Conservation (phyloP, 208 protist species). For the Wallacemonas sp. region DNA sequence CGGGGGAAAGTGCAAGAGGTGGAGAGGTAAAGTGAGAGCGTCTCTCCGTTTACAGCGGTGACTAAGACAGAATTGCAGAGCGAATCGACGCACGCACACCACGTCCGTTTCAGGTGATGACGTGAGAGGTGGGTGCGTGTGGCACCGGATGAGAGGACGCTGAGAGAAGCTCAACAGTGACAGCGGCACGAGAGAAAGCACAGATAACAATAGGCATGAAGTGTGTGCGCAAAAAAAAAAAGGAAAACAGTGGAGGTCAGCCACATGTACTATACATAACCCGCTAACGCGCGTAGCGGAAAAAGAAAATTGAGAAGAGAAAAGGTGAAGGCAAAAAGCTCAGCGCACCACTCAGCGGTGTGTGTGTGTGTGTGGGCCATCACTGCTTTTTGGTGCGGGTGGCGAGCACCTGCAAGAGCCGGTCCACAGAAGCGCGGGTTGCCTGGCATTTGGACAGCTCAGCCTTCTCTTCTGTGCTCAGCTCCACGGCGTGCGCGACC, state of each 20-base stretch:
- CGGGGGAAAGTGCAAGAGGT: too few relatives aligned
- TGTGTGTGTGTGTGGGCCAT: background rate
- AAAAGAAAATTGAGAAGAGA: background rate
- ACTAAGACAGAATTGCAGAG: too few relatives aligned
- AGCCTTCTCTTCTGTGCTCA: slow-evolving; percentile 2
- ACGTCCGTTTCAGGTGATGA: too few relatives aligned
- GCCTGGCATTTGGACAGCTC: slow-evolving; percentile 18
- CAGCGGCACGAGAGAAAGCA: background rate
- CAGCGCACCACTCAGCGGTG: background rate
- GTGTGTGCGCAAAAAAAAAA: slow-evolving; percentile 6
- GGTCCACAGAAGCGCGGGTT: slow-evolving; percentile 2
- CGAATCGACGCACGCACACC: too few relatives aligned
- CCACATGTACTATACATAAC: background rate
- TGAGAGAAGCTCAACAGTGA: too few relatives aligned
- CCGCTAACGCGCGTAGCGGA: background rate
- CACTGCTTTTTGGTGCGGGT: slow-evolving; percentile 9
- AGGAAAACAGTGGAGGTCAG: background rate
- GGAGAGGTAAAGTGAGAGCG: background rate
- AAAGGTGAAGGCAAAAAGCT: background rate
- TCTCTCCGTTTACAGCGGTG: too few relatives aligned
- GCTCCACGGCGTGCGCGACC: background rate
- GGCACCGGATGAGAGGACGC: too few relatives aligned
- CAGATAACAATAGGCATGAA: slow-evolving; percentile 1
- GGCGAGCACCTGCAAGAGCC: slow-evolving; percentile 21
- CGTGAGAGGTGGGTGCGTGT: too few relatives aligned